Evolutionary conservation across 2,329 filamentous ascomycete genomes (phyloP).

Genomic region (Fusarium sp.): DNA sequence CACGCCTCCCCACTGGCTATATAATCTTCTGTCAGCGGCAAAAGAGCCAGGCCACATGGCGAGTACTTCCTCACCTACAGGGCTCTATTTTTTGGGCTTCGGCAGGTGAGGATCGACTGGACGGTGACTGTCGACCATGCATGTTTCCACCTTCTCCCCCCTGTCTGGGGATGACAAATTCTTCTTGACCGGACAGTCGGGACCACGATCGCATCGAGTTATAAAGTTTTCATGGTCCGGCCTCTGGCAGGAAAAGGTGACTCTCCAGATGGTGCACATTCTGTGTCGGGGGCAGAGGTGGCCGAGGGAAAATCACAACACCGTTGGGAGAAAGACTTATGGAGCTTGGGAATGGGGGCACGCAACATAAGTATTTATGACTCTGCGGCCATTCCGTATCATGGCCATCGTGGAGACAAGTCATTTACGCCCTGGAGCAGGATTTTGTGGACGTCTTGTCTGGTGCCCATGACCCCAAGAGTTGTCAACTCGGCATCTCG

Average conservation of each 20-base stretch:
- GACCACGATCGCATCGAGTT: constrained; percentile 8
- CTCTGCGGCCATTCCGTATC: neutral
- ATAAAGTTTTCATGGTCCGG: constrained; percentile 8
- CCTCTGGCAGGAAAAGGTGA: constrained; percentile 12
- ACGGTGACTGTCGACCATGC: constrained; percentile 18
- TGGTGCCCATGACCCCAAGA: neutral
- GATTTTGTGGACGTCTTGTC: neutral
- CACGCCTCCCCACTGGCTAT: neutral
- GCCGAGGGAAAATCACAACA: constrained; percentile 1
- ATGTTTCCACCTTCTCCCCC: constrained; percentile 19
- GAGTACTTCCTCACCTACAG: neutral
- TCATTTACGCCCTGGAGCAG: neutral
- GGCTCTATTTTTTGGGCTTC: constrained; percentile 7
- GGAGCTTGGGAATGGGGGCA: neutral
- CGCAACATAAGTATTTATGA: neutral
- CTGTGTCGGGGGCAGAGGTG: neutral
- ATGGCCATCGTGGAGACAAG: neutral
- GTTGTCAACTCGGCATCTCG: neutral
- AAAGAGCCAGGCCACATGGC: neutral
- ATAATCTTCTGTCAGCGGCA: neutral
- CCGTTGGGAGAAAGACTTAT: neutral
- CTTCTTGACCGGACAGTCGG: constrained; percentile 20
- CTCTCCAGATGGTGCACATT: constrained; percentile 20
- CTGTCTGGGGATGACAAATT: constrained; percentile 6
- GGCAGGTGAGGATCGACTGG: constrained; percentile 17